These are phyloP conservation scores for Aspergillus egyptiacus DNA, from an alignment of 495 filamentous ascomycete species.

Conservation along the genomic window DNA sequence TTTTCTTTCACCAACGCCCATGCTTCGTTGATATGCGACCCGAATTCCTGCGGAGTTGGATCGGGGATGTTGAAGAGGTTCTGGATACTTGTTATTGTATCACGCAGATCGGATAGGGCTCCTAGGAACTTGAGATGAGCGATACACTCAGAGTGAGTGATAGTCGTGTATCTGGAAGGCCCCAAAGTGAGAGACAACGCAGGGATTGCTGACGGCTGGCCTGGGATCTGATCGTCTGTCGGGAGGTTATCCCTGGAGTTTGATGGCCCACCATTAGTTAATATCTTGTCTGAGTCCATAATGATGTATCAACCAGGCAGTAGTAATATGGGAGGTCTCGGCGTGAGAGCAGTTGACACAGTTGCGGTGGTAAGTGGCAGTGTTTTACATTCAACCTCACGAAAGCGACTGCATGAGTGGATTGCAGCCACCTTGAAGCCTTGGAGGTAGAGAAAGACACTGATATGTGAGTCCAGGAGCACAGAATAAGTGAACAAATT, in stretches of 20 bases:
- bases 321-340: not conserved
- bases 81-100: conserved; percentile 56
- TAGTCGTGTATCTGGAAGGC: conserved; percentile 13
- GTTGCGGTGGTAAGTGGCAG: too few species aligned
- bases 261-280: not conserved
- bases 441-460: too few species aligned
- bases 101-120: conserved; percentile 60
- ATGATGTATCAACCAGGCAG: not conserved
- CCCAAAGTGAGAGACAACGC: conserved; percentile 17
- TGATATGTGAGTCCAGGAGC: too few species aligned
- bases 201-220: conserved; percentile 10
- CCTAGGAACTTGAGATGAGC: conserved; percentile 74
- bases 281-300: conserved; percentile 6
- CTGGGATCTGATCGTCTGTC: conserved; percentile 15
- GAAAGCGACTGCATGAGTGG: too few species aligned
- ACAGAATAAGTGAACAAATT: too few species aligned
- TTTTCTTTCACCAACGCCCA: conserved; percentile 60
- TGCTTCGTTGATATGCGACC: conserved; percentile 14
- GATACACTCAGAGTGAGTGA: conserved; percentile 49
- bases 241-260: conserved; percentile 11
- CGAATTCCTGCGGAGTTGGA: conserved; percentile 26
- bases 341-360: not conserved
- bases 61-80: conserved; percentile 61
- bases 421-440: too few species aligned
- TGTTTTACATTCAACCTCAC: too few species aligned